These are phyloP conservation scores for Globisporangium lucens DNA, from an alignment of 352 stramenopile species.

Conservation along the genomic window DNA sequence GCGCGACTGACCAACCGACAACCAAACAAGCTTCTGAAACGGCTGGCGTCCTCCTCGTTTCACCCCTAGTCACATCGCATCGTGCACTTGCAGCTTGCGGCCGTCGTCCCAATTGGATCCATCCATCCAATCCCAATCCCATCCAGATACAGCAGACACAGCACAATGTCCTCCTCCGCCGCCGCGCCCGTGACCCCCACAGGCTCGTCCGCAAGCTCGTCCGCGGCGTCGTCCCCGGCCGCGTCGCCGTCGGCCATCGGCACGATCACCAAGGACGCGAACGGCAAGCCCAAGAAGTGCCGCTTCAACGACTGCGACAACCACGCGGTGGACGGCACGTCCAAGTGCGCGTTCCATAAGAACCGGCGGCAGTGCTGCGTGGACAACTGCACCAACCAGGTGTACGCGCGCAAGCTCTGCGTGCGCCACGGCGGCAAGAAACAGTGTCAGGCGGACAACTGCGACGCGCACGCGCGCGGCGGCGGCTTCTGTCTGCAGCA, in stretches of 20 bases:
- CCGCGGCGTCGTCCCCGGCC: slow-evolving; percentile 17
- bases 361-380: slow-evolving; percentile 79
- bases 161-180: not conserved
- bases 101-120: not conserved
- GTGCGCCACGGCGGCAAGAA: slow-evolving; percentile 81
- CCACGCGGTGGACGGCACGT: slow-evolving; percentile 60
- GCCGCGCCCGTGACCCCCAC: slow-evolving; percentile 7
- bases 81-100: slow-evolving; percentile 10
- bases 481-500: slow-evolving; percentile 76
- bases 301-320: slow-evolving; percentile 84
- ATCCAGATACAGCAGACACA: not conserved
- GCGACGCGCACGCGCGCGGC: slow-evolving; percentile 67
- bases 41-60: slow-evolving; percentile 5
- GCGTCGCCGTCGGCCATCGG: slow-evolving; percentile 1
- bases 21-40: slow-evolving; percentile 10
- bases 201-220: slow-evolving; percentile 16
- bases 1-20: not conserved
- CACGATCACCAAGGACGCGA: slow-evolving; percentile 15
- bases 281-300: slow-evolving; percentile 56
- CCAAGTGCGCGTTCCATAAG: slow-evolving; percentile 83
- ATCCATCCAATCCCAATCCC: not conserved
- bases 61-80: slow-evolving; percentile 9
- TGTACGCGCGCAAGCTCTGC: slow-evolving; percentile 79
- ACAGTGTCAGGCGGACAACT: slow-evolving; percentile 71
- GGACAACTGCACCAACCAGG: slow-evolving; percentile 81